phyloP scores from a whole-genome alignment of 805 yeast genomes.

The Ogataea naganishii region DNA sequence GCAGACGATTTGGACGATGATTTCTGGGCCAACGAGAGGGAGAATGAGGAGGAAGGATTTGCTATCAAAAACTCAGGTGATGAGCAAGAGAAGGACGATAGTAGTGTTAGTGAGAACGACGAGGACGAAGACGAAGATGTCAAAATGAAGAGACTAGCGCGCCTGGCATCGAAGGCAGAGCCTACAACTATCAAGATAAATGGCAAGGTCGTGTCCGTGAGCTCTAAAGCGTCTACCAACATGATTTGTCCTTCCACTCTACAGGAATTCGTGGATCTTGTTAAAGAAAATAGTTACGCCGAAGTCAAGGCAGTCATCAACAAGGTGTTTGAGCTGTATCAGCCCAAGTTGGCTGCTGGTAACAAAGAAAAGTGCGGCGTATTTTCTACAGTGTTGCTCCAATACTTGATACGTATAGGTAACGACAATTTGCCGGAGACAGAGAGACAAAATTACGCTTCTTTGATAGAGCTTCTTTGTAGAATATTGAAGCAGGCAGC shows the following conservation, averaged over 20 bases:
- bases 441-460: slow-evolving; percentile 18
- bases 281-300: slow-evolving; percentile 22
- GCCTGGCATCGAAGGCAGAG: slow-evolving; percentile 2
- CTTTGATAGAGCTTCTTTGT: slow-evolving; percentile 29
- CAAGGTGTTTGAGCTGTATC: slow-evolving; percentile 49
- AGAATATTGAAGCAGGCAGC: slow-evolving; percentile 47
- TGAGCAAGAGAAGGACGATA: slow-evolving; percentile 27
- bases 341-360: slow-evolving; percentile 74
- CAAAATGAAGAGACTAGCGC: slow-evolving; percentile 4
- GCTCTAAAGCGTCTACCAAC: slow-evolving; percentile 8
- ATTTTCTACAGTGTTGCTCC: slow-evolving; percentile 55
- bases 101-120: no score
- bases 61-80: slow-evolving; percentile 33
- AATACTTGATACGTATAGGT: slow-evolving; percentile 47
- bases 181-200: slow-evolving; percentile 24
- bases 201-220: slow-evolving; percentile 18
- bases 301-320: slow-evolving; percentile 42
- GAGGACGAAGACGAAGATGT: slow-evolving; percentile 24
- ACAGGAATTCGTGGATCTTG: slow-evolving; percentile 30
- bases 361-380: slow-evolving; percentile 65
- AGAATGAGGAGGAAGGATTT: slow-evolving; percentile 35
- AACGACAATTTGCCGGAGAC: slow-evolving; percentile 19
- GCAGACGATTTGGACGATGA: slow-evolving; percentile 67
- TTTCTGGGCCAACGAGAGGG: slow-evolving; percentile 56
- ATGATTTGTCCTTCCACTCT: slow-evolving; percentile 41